Base-by-base conservation (phyloP, 2,329 filamentous ascomycete species). In the Drechmeria coniospora region DNA sequence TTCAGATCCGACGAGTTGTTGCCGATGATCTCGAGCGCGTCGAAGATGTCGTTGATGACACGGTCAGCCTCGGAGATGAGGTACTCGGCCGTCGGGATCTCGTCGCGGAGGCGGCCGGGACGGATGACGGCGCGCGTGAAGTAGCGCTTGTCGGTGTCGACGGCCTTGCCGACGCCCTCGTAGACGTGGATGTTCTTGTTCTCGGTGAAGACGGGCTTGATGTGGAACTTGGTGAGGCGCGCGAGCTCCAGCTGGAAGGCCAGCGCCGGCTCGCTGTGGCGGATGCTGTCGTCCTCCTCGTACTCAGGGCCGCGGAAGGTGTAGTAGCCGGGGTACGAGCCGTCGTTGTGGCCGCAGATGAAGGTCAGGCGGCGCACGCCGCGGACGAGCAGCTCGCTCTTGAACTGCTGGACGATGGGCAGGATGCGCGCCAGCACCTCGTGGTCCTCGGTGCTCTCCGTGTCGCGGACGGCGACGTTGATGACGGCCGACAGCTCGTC, bases 101-200 rank as follows among this genome's bases (percentile, higher is more conserved):
- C 87, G 47, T 98, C 90, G 42, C 87, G 79, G 30, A 98, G 76
- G 49, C 87, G 81, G 26, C 90, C 90, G 36, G 90, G 83, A 44
- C 90, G 76, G 40, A 98, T 92, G 26, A 94, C 82, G 34, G 87
- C 87, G 54, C 90, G 83, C 27, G 90, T 90, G 54, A 98, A 98
- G 70, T 95, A 98, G 42, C 90, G 79, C 73, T 94, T 94, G 58
- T 98, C 90, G 31, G 81, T 86, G 51, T 94, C 86, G 21, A 86
- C 79, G 27, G 80, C 80, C 65, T 94, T 98, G 49, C 90, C 90
- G 44, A 92, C 64, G 40, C 82, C 90, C 65, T 95, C 86, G 58
- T 95, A 98, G 34, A 98, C 86, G 63, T 98, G 90, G 39, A 98
- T 94, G 59, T 92, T 95, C 50, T 92, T 80, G 66, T 98, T 98